phyloP scores from a whole-genome alignment of 148 eudicot genomes.

The Chenopodium album region DNA sequence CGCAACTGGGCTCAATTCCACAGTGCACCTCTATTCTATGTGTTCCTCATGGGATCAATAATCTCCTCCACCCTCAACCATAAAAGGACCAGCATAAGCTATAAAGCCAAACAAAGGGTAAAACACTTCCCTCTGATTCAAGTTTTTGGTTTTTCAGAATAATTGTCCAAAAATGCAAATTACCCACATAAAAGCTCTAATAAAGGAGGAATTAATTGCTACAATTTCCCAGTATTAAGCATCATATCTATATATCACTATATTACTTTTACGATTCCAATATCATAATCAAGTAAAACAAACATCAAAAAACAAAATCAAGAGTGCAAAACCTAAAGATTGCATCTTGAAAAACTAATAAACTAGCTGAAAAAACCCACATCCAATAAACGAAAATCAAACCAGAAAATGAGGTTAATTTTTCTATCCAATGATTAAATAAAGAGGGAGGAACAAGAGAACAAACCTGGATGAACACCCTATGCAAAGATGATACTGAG shows the following conservation, averaged over 20 bases:
- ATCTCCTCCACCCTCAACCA: too few relatives aligned
- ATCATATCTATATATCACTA: background rate
- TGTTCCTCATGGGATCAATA: too few relatives aligned
- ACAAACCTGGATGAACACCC: background rate
- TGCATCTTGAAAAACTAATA: conserved; percentile 1
- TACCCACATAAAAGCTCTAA: background rate
- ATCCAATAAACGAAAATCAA: background rate
- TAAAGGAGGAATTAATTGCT: background rate
- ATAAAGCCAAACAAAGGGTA: background rate
- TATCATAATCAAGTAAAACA: background rate
- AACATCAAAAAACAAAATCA: background rate
- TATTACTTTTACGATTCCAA: background rate
- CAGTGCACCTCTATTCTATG: background rate
- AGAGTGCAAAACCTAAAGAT: background rate
- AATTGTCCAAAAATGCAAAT: background rate
- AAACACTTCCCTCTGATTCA: background rate
- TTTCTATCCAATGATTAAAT: too few relatives aligned
- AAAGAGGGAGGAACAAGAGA: background rate
- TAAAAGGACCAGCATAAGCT: background rate
- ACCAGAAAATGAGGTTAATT: background rate
- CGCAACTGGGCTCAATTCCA: background rate
- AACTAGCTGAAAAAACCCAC: background rate
- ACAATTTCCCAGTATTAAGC: background rate
- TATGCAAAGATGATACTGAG: too few relatives aligned
- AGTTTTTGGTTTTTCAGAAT: background rate